These are phyloP conservation scores for Arachis stenosperma DNA, from an alignment of 306 rosid genomes.

Conservation along the genomic window DNA sequence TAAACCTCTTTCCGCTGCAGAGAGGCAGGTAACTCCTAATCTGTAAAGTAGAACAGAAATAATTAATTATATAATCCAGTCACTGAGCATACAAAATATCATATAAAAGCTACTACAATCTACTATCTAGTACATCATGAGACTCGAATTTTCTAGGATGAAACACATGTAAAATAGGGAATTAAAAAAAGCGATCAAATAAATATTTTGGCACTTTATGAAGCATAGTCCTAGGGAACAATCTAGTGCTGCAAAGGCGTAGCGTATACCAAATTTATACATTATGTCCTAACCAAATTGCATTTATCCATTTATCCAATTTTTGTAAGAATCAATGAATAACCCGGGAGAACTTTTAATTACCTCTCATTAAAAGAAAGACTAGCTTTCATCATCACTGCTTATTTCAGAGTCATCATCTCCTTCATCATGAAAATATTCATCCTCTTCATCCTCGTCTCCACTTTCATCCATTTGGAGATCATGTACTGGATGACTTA, in stretches of 20 bases:
- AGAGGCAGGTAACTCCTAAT: constrained; percentile 3
- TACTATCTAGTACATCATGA: background rate
- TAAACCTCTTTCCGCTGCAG: constrained; percentile 33
- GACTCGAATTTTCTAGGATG: background rate
- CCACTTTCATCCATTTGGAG: constrained; percentile 49
- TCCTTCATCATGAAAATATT: constrained; percentile 58
- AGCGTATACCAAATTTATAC: background rate
- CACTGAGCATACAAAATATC: constrained; percentile 5
- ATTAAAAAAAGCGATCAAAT: background rate
- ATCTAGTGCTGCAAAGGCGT: background rate
- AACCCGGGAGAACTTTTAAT: constrained; percentile 24
- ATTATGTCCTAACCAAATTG: background rate
- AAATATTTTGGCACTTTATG: background rate
- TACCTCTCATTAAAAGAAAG: constrained; percentile 39
- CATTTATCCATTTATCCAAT: constrained; percentile 17
- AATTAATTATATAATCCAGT: constrained; percentile 30
- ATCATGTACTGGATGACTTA: constrained; percentile 44
- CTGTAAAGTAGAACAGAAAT: constrained; percentile 26
- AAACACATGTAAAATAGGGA: background rate
- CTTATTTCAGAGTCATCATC: constrained; percentile 80
- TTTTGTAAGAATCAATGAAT: constrained; percentile 11
- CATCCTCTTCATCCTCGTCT: constrained; percentile 59
- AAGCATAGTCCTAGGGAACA: constrained; percentile 17
- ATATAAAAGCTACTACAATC: background rate
- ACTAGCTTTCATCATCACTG: constrained; percentile 68